These are phyloP conservation scores for Lippia alba DNA, from an alignment of 305 asterid genomes.

Conservation along the genomic window DNA sequence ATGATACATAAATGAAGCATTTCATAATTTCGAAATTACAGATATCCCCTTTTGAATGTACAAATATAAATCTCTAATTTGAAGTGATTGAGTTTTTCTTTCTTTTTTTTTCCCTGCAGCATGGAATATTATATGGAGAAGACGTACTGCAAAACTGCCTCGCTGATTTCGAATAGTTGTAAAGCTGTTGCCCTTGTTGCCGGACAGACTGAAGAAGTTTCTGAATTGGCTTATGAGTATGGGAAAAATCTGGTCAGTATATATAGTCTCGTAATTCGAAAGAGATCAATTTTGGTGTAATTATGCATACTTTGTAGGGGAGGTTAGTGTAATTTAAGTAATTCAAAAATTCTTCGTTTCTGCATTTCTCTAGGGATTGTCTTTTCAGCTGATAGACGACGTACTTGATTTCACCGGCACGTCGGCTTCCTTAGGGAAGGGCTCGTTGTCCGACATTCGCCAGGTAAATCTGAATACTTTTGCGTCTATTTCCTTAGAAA, in stretches of 20 bases:
- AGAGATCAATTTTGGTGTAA: too few relatives aligned
- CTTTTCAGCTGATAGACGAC: conserved; percentile 75
- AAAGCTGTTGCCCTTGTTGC: conserved; percentile 71
- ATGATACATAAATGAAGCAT: background rate
- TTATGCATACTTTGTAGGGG: too few relatives aligned
- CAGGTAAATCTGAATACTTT: conserved; percentile 42
- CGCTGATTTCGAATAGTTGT: conserved; percentile 78
- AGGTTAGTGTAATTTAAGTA: too few relatives aligned
- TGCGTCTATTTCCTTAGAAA: background rate
- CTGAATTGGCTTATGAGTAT: conserved; percentile 67
- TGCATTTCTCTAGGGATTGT: conserved; percentile 61
- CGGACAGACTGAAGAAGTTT: conserved; percentile 71
- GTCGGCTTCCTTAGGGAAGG: conserved; percentile 69
- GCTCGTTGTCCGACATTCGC: conserved; percentile 70
- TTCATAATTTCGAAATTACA: too few relatives aligned
- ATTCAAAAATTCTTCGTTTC: background rate
- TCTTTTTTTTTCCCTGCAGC: conserved; percentile 42
- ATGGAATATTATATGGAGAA: conserved; percentile 85
- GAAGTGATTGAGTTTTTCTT: too few relatives aligned
- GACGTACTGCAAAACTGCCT: conserved; percentile 77
- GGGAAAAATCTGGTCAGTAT: conserved; percentile 71
- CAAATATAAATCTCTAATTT: too few relatives aligned
- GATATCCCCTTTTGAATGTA: too few relatives aligned
- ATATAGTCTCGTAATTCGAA: too few relatives aligned
- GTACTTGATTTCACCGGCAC: conserved; percentile 82